A percentile compares a stretch with the other conserved stretches of the same genome.
phyloP scores from a whole-genome alignment of 140 eudicot genomes.

The Erigeron philadelphicus region DNA sequence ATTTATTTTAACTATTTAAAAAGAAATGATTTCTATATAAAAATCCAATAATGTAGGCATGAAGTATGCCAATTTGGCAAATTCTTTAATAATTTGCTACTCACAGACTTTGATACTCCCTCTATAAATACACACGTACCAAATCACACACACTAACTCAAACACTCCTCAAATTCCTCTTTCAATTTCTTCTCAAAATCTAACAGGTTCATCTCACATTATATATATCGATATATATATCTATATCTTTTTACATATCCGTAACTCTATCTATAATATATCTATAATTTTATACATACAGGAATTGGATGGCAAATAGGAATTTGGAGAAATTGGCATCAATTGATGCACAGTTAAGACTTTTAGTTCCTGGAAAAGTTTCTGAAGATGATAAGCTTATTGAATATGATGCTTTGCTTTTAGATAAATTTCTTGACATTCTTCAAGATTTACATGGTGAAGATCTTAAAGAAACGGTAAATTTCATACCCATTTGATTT shows the following conservation, averaged over 20 bases:
- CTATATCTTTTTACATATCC: neutral
- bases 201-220: conserved; percentile 11
- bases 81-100: neutral
- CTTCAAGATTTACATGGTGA: conserved; percentile 95
- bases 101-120: neutral
- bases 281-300: too few species aligned
- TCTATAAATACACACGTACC: conserved; percentile 35
- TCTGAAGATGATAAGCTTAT: conserved; percentile 93
- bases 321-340: conserved; percentile 86
- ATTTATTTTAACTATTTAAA: neutral
- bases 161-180: conserved; percentile 15
- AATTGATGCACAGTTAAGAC: conserved; percentile 95
- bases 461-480: conserved; percentile 81
- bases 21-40: neutral
- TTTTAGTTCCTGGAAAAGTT: conserved; percentile 74
- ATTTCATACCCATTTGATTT: neutral
- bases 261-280: too few species aligned
- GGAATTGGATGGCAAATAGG: conserved; percentile 44
- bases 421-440: conserved; percentile 91
- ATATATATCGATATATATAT: neutral
- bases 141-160: conserved; percentile 10
- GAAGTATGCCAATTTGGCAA: conserved; percentile 20
- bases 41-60: conserved; percentile 5
- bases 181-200: neutral
- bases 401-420: conserved; percentile 90